A percentile compares a stretch with the other conserved stretches of the same genome.
Evolutionary conservation across 2,329 filamentous ascomycete genomes (phyloP).

Genomic region (Chaetomium strumarium): DNA sequence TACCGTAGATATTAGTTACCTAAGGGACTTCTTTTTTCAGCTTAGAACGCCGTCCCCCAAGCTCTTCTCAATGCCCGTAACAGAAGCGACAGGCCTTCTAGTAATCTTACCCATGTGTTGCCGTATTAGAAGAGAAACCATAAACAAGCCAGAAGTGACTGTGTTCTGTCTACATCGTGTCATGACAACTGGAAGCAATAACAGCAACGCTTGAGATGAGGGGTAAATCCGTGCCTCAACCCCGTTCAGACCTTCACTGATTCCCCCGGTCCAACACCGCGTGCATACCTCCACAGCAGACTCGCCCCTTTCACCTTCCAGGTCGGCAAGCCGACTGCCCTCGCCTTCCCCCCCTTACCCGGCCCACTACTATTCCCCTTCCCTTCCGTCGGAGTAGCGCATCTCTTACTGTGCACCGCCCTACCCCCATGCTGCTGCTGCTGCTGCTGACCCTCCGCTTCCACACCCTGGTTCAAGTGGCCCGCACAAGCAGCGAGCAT

Average conservation of each 20-base stretch:
- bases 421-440: not conserved
- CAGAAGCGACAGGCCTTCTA: slow-evolving; percentile 2
- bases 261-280: slow-evolving; percentile 10
- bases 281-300: slow-evolving; percentile 28
- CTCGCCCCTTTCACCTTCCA: slow-evolving; percentile 28
- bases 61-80: not conserved
- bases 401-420: not conserved
- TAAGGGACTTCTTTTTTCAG: not conserved
- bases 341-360: slow-evolving; percentile 4
- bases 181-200: not conserved
- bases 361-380: not conserved
- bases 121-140: not conserved
- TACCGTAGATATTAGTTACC: not conserved
- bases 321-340: slow-evolving; percentile 12
- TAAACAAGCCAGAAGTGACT: slow-evolving; percentile 6
- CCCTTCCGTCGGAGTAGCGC: not conserved
- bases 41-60: not conserved
- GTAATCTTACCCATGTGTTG: not conserved
- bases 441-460: not conserved
- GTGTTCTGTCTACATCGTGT: not conserved
- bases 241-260: not conserved
- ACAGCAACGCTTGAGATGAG: not conserved
- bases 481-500: slow-evolving; percentile 22
- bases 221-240: not conserved
- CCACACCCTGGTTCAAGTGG: not conserved